Evolutionary conservation across 2,329 filamentous ascomycete genomes (phyloP), one percentile per base, ranked within the genome.

Genomic region (Elsinoe australis): DNA sequence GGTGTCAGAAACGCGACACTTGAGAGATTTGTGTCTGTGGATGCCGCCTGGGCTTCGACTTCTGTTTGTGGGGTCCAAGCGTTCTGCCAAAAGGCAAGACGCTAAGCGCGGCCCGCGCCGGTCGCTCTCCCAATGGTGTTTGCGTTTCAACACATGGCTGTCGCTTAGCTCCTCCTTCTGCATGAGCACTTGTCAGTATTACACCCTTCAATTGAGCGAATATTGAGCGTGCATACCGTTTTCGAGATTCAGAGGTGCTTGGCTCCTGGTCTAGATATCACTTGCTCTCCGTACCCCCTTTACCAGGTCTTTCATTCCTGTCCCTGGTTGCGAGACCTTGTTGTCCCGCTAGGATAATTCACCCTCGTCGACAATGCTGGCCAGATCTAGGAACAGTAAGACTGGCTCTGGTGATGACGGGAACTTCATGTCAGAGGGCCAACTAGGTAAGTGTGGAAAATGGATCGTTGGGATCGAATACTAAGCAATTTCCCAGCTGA

Each of bases 401-500:
- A 35, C 19, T 14, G n/a, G 12, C 10, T 8, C 22, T 3, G n/a
- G n/a, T 5, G 18, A 19, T 4, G 18, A 12, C 14, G 45, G 45
- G 9, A 48, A 48, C 21, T 48, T 38, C 17, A 48, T 48, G 45
- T 36, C 31, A 8, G 45, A 48, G 3, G 24, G 34, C 17, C 32
- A 48, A 31, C 22, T 48, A 10, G 45, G 45, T 48, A 29, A 14
- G 31, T 2, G 15, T 8, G 3, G 9, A 5, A 12, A 3, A 3
- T 9, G 2, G 12, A 12, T 6, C 17, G 10, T 17, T 7, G 33
- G 10, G 32, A 28, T 12, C 6, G 29, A 26, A 8, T 12, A 31
- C 15, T 5, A 35, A 24, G 31, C 12, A 50, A 51, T 17, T 54
- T 46, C 53, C 52, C 66, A 87, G 84, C 80, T 55, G 72, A 73